Evolutionary conservation across 495 filamentous ascomycete genomes (phyloP).

Genomic region (Xylaria sp.): DNA sequence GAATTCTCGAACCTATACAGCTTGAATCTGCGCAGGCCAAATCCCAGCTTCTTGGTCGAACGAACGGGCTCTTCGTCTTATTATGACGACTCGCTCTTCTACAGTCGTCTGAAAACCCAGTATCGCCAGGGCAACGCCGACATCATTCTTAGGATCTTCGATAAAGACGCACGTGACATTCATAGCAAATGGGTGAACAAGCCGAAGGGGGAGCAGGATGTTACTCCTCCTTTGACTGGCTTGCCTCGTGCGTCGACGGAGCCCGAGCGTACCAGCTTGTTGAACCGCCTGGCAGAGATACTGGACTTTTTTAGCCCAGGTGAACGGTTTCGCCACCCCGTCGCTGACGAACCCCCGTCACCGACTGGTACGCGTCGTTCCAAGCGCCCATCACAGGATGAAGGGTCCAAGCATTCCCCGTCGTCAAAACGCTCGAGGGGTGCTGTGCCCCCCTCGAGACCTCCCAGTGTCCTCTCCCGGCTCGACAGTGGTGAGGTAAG

Average conservation of each 20-base stretch:
- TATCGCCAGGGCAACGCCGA: slow-evolving; percentile 32
- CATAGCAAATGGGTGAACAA: slow-evolving; percentile 42
- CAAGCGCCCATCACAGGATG: slow-evolving; percentile 21
- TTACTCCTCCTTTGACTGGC: slow-evolving; percentile 30
- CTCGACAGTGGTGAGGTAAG: slow-evolving; percentile 38
- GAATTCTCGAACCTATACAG: slow-evolving; percentile 41
- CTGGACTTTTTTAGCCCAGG: slow-evolving; percentile 25
- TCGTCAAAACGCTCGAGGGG: slow-evolving; percentile 24
- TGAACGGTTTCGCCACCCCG: slow-evolving; percentile 16
- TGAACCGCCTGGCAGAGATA: slow-evolving; percentile 30
- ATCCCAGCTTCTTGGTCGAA: slow-evolving; percentile 31
- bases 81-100: slow-evolving; percentile 36
- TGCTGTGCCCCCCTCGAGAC: slow-evolving; percentile 4
- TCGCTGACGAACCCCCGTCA: slow-evolving; percentile 28
- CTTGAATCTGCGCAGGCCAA: slow-evolving; percentile 35
- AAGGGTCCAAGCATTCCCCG: not conserved
- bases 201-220: slow-evolving; percentile 24
- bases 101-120: slow-evolving; percentile 33
- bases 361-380: slow-evolving; percentile 4
- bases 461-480: slow-evolving; percentile 36
- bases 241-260: slow-evolving; percentile 35
- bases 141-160: slow-evolving; percentile 31
- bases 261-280: slow-evolving; percentile 31
- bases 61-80: slow-evolving; percentile 26
- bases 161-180: slow-evolving; percentile 34